Conservation (phyloP, 108 stramenopile species). For the Conticribra weissflogii region DNA sequence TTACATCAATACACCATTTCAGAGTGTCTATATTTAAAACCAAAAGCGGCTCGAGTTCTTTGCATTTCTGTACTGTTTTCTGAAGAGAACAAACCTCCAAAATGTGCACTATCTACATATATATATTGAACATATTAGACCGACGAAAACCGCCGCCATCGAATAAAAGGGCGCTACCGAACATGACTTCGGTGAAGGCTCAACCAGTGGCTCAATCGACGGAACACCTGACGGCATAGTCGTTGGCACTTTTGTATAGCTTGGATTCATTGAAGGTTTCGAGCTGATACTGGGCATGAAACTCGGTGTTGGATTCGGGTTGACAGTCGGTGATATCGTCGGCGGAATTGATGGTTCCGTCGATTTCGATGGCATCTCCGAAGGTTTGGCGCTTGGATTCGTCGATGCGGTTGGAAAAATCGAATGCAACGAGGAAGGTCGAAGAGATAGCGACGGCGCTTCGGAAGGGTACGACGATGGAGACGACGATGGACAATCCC, state of each 20-base stretch:
- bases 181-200: too few species aligned
- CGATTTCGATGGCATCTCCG: not conserved
- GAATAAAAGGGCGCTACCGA: too few species aligned
- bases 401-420: not conserved
- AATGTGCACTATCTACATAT: too few species aligned
- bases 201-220: too few species aligned
- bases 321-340: not conserved
- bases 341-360: not conserved
- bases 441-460: conserved; percentile 4
- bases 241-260: not conserved
- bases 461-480: conserved; percentile 13
- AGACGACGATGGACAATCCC: conserved; percentile 22
- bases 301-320: not conserved
- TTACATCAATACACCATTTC: too few species aligned
- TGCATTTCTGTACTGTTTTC: too few species aligned
- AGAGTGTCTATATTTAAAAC: too few species aligned
- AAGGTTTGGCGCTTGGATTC: not conserved
- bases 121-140: too few species aligned
- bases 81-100: too few species aligned
- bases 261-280: not conserved
- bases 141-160: too few species aligned
- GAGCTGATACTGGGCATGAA: not conserved
- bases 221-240: not conserved
- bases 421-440: not conserved
- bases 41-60: too few species aligned